Percentiles rank a stretch among this genome's conserved stretches.
These are phyloP conservation scores for Coemansia reversa DNA, from an alignment of 192 early-diverging fungal species.

Conservation along the genomic window DNA sequence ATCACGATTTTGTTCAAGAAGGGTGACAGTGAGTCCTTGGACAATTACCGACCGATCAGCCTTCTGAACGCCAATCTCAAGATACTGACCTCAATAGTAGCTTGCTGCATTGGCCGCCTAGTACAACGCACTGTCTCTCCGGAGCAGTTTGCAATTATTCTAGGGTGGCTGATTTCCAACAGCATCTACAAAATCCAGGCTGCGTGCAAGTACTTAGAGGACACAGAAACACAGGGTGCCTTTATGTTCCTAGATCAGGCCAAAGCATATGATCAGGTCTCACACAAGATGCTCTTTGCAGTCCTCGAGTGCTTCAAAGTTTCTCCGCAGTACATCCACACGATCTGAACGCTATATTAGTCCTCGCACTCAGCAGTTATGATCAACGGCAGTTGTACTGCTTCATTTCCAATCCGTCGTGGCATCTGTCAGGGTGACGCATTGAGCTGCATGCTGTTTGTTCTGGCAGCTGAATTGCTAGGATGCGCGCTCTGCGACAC, in stretches of 20 bases:
- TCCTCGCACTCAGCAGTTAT: conserved; percentile 3
- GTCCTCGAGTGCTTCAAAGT: conserved; percentile 7
- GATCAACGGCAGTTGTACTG: conserved; percentile 7
- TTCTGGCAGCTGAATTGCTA: conserved; percentile 6
- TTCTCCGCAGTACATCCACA: neutral
- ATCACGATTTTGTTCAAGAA: conserved; percentile 14
- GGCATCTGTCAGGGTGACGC: conserved; percentile 12
- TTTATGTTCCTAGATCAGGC: conserved; percentile 24
- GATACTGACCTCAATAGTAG: no score
- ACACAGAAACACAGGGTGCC: neutral
- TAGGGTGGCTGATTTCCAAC: conserved; percentile 7
- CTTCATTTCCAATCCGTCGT: conserved; percentile 4
- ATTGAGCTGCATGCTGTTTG: conserved; percentile 10
- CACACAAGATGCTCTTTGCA: conserved; percentile 15
- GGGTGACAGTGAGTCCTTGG: neutral
- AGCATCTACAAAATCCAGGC: conserved; percentile 18
- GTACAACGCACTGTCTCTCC: no score
- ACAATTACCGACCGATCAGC: no score
- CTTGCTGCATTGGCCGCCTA: no score
- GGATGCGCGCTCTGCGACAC: conserved; percentile 7
- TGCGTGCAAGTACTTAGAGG: conserved; percentile 1
- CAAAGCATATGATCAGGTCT: conserved; percentile 14
- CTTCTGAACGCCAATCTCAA: no score
- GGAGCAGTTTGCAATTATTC: conserved; percentile 25
- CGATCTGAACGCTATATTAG: conserved; percentile 4